Evolutionary conservation across 2,329 filamentous ascomycete species (phyloP).

Genomic region (Ilyonectria sp.): DNA sequence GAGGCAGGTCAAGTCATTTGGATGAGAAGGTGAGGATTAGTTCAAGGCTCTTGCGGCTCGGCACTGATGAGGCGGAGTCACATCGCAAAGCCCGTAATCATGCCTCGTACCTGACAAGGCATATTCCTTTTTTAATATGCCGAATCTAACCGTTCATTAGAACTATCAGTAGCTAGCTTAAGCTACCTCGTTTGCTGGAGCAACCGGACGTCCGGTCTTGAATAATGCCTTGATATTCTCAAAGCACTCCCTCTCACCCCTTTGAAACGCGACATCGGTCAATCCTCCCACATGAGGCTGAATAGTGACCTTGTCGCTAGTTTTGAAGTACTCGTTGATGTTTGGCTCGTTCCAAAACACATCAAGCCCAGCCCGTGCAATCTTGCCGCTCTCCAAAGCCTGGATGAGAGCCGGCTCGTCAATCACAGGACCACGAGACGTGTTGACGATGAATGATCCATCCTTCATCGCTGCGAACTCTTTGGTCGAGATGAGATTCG

Average conservation of each 20-base stretch:
- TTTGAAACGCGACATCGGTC: slow-evolving; percentile 60
- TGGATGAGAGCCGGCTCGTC: slow-evolving; percentile 63
- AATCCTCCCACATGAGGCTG: slow-evolving; percentile 62
- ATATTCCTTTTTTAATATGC: too few relatives aligned
- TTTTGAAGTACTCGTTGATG: slow-evolving; percentile 57
- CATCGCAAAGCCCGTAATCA: not conserved
- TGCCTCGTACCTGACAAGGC: not conserved
- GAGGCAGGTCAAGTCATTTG: not conserved
- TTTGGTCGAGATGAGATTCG: slow-evolving; percentile 54
- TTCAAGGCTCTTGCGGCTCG: too few relatives aligned
- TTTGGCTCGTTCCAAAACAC: slow-evolving; percentile 62
- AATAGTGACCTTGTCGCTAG: slow-evolving; percentile 58
- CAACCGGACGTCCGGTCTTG: slow-evolving; percentile 54
- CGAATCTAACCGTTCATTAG: not conserved
- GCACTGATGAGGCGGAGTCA: not conserved
- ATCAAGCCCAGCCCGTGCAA: slow-evolving; percentile 64
- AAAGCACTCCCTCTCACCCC: slow-evolving; percentile 61
- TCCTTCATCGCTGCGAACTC: slow-evolving; percentile 64
- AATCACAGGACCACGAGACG: slow-evolving; percentile 64
- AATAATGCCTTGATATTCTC: slow-evolving; percentile 61
- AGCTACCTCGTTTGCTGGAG: slow-evolving; percentile 53
- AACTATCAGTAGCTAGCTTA: not conserved
- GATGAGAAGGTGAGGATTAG: too few relatives aligned
- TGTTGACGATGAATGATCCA: slow-evolving; percentile 65
- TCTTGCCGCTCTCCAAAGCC: slow-evolving; percentile 62